Base-by-base conservation (phyloP, 345 rosid genomes). In the Noccaea bulbosa region DNA sequence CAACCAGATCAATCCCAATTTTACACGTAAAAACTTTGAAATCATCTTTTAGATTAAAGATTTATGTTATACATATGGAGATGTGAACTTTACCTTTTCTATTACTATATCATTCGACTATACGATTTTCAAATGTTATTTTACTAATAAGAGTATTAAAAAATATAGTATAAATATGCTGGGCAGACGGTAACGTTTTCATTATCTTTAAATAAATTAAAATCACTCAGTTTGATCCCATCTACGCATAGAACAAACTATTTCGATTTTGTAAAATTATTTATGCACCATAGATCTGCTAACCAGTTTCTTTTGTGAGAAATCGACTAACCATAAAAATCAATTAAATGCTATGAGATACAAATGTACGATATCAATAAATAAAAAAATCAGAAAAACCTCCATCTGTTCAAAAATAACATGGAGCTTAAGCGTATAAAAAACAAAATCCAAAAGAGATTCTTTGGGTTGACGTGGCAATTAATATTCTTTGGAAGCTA, bases 381-480 rank as follows among this genome's bases (percentile, higher is more conserved):
- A 41, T 8, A 37, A 59, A 33, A 62, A 51, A 8, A 51, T 63
- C 11, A 38, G 37, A 12, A 51, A 11, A 64, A 46, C 65, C 35
- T 62, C 8, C 64, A 72, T 45, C 22, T 63, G 58, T 46, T 10
- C 49, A 15, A 35, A 11, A 45, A 45, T 10, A 33, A 7, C 27
- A 20, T 61, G 14, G 35, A 32, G 5, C 24, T 12, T 17, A 43
- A 37, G 30, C 30, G 2, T 27, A 27, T 27, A 27, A 33, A 50
- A 8, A 44, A 67, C 49, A 60, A 61, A 43, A 74, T 67, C 44
- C 22, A 32, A 39, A 1, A 38, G 39, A 44, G 64, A 61, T 41
- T 32, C 45, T 5, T 34, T 15, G 45, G 39, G 53, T 17, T 47
- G 44, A 75, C 64, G 49, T 75, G 78, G 78, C 74, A 46, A 6